Conservation (phyloP, 106 monocot genomes). For the Allium sativum region DNA sequence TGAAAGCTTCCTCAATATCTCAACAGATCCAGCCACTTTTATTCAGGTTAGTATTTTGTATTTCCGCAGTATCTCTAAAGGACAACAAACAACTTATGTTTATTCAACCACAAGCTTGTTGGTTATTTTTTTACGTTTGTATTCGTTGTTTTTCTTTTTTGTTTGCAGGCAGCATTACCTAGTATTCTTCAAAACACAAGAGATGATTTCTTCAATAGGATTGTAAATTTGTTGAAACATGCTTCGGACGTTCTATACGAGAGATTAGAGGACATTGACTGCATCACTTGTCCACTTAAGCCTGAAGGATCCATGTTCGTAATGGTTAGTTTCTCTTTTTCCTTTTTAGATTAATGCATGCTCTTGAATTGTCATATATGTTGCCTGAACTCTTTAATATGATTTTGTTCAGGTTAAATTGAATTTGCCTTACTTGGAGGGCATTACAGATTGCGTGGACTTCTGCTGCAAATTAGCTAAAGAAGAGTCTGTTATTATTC, state of each 20-base stretch:
- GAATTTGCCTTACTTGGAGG: not conserved
- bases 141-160: not conserved
- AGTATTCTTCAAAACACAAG: not conserved
- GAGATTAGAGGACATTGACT: not conserved
- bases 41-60: constrained; percentile 17
- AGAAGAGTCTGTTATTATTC: not conserved
- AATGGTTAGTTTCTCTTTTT: not conserved
- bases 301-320: not conserved
- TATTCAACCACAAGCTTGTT: not conserved
- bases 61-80: not conserved
- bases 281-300: not conserved
- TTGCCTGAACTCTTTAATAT: not conserved
- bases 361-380: too few species aligned
- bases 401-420: not conserved
- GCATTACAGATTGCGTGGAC: not conserved
- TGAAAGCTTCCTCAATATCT: constrained; percentile 1
- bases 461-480: not conserved
- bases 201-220: not conserved
- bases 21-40: constrained; percentile 20
- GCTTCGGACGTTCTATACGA: not conserved
- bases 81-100: too few species aligned
- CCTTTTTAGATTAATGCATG: too few species aligned
- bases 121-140: not conserved
- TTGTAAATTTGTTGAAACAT: not conserved
- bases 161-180: not conserved